Conservation (phyloP, 1,284 basidiomycete genomes). For the Cryptococcus jaspeensis region DNA sequence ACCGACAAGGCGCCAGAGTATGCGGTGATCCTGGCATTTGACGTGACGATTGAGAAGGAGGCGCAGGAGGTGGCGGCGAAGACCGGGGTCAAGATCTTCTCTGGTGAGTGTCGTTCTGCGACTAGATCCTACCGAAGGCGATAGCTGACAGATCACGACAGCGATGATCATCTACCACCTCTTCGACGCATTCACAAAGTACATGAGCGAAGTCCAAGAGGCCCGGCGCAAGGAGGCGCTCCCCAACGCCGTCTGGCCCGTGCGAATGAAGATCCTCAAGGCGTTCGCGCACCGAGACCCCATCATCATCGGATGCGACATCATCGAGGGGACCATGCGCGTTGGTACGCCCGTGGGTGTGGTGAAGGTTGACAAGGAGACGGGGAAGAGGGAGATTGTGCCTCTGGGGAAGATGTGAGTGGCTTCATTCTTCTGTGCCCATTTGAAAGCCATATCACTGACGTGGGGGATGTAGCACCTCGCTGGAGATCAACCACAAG, state of each 20-base stretch:
- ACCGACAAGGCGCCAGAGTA: constrained; percentile 94
- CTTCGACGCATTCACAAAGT: constrained; percentile 96
- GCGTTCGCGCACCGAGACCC: constrained; percentile 96
- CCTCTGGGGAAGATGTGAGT: constrained; percentile 90
- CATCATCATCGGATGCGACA: constrained; percentile 96
- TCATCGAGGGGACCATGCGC: constrained; percentile 88
- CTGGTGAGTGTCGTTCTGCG: constrained; percentile 58
- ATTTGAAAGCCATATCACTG: not conserved
- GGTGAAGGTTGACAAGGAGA: constrained; percentile 75
- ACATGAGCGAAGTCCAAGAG: constrained; percentile 88
- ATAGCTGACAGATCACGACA: constrained; percentile 4
- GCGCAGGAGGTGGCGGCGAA: constrained; percentile 89
- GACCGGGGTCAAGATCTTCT: constrained; percentile 90
- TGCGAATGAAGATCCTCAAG: constrained; percentile 86
- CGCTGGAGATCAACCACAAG: constrained; percentile 89
- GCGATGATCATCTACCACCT: constrained; percentile 90
- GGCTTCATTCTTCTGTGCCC: not conserved
- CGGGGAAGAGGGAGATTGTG: constrained; percentile 87
- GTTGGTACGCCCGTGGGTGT: constrained; percentile 95
- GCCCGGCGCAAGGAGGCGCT: constrained; percentile 91
- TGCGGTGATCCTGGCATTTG: constrained; percentile 94
- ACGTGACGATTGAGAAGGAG: constrained; percentile 84
- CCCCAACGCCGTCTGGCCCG: constrained; percentile 95
- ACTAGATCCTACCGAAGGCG: constrained; percentile 59
- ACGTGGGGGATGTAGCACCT: constrained; percentile 61